These are phyloP conservation scores for Pseudomonodictys pantanalensis DNA, from an alignment of 495 filamentous ascomycete genomes.

Conservation along the genomic window DNA sequence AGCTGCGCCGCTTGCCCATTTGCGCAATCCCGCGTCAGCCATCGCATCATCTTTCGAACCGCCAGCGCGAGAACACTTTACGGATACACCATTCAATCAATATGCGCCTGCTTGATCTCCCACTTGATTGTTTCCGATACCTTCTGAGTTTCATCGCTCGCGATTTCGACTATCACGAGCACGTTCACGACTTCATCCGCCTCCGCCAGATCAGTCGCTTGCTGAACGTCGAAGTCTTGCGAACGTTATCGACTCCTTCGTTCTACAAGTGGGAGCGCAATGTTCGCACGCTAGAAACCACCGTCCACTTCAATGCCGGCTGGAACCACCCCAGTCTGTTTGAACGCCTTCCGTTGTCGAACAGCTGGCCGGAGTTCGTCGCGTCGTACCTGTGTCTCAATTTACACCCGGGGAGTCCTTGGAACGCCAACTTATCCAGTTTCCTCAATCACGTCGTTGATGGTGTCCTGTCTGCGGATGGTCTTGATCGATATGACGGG, in stretches of 20 bases:
- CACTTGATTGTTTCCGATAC: neutral
- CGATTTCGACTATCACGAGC: neutral
- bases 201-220: neutral
- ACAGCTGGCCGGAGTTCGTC: neutral
- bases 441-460: neutral
- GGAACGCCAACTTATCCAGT: neutral
- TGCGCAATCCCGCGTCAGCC: too few species aligned
- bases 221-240: neutral
- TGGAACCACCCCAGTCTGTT: neutral
- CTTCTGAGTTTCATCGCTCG: neutral
- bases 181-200: neutral
- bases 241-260: neutral
- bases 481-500: neutral
- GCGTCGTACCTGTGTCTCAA: neutral
- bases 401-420: neutral
- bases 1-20: too few species aligned
- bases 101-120: neutral
- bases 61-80: too few species aligned
- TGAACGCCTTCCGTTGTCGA: neutral
- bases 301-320: neutral
- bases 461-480: neutral
- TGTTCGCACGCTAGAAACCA: neutral
- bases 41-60: too few species aligned
- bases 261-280: neutral
- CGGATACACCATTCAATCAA: neutral